Evolutionary conservation across 345 rosid species (phyloP), one percentile per base, ranked within the genome.

Genomic region (Citrus glauca): DNA sequence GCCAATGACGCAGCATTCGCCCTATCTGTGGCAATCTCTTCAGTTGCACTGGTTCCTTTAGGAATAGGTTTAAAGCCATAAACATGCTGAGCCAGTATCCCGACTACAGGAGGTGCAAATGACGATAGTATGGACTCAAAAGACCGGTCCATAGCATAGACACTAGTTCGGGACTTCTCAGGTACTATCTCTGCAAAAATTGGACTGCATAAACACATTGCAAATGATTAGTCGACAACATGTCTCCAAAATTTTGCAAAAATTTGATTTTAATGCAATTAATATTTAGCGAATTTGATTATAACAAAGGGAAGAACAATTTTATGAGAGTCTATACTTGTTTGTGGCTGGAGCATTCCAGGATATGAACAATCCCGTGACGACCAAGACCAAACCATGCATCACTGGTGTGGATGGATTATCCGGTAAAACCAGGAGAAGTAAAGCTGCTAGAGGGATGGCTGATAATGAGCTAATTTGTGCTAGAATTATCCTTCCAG

Each of bases 321-420:
- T 56, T 61, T 61, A 35, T 69, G 79, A 85, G 78, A 79, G 45
- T 17, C 67, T 75, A 75, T 84, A 93, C 99, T 92, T 93, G 92
- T 92, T 95, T 56, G 98, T 89, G 64, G 99, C 98, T 5, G 98
- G 91, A 79, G 82, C 93, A 80, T 95, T 95, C 99, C 99, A 92
- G 56, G 97, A 90, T 66, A 87, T 90, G 86, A 85, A 90, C 20
- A 93, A 73, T 0, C 97, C 98, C 82, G 90, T 78, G 61, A 90
- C 53, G 53, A 88, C 81, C 66, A 93, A 83, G 77, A 90, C 78
- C 60, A 93, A 75, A 65, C 92, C 98, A 63, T 90, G 90, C 56
- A 79, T 72, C 9, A 74, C 64, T n/a, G 76, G 85, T 6, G 90
- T 87, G 63, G 98, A 88, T 73, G 97, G 97, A 85, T 90, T 92